Evolutionary conservation across 1,284 basidiomycete genomes (phyloP), one percentile per base, ranked within the genome.

Genomic region (Stereum hirsutum): DNA sequence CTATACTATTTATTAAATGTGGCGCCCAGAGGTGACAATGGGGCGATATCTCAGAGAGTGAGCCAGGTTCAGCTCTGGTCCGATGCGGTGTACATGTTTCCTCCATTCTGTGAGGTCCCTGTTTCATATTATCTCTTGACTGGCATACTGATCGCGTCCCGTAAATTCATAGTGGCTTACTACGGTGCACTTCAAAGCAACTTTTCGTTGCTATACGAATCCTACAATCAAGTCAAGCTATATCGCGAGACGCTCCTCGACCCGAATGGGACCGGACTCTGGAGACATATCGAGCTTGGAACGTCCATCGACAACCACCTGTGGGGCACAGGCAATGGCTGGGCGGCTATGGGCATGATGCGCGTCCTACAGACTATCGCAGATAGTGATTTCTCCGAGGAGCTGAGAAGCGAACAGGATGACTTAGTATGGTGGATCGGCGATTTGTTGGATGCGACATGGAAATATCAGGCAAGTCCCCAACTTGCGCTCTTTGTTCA

Each of bases 41-140:
- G 83, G 10, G 83, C 82, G 0, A 82, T 87, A 44, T 83, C 81
- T 4, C 82, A 87, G 49, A 59, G 78, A 6, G 60, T 54, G 12
- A 61, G 66, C 21, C 60, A 78, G 50, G 68, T 72, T 5, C 74
- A 80, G 52, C 60, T 79, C 25, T 78, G 75, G 49, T 51, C 74
- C 12, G 76, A 79, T 56, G 81, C 71, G 49, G 59, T 79, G 1
- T 83, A 81, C 61, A 83, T 86, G 83, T 78, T 73, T 1, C 85
- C 87, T 3, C 85, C 87, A 1, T 89, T 88, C 60, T n/a, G n/a
- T n/a, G n/a, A n/a, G n/a, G n/a, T n/a, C n/a, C n/a, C n/a, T n/a
- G n/a, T n/a, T n/a, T n/a, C n/a, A n/a, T n/a, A n/a, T n/a, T n/a
- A n/a, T n/a, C n/a, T n/a, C n/a, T n/a, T n/a, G n/a, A n/a, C n/a